Percentiles rank a stretch among this genome's conserved stretches.
These are phyloP conservation scores for Gardenia jasminoides DNA, from an alignment of 257 asterid genomes.

Conservation along the genomic window DNA sequence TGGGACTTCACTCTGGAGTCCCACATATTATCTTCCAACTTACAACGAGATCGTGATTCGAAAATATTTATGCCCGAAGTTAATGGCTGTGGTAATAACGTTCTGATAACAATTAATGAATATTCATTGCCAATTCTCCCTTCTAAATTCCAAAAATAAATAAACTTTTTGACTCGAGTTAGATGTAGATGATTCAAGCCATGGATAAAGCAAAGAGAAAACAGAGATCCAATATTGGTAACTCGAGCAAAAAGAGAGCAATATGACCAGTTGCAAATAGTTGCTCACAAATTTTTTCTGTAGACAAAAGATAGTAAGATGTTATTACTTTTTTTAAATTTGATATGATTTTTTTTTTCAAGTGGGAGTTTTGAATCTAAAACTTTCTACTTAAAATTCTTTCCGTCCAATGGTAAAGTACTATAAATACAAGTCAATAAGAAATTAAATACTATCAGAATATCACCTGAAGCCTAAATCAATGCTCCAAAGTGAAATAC, in stretches of 20 bases:
- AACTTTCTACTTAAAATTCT: too few relatives aligned
- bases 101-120: too few relatives aligned
- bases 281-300: conserved; percentile 1
- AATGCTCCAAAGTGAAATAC: background rate
- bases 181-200: background rate
- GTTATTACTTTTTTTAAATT: too few relatives aligned
- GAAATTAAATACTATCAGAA: background rate
- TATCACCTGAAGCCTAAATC: background rate
- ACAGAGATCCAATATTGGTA: background rate
- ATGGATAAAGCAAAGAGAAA: background rate
- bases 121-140: background rate
- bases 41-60: too few relatives aligned
- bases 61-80: too few relatives aligned
- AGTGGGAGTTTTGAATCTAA: too few relatives aligned
- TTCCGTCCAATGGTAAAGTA: too few relatives aligned
- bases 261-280: background rate
- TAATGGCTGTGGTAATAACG: too few relatives aligned
- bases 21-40: too few relatives aligned
- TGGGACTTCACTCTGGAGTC: too few relatives aligned
- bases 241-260: background rate
- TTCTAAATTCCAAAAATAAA: background rate
- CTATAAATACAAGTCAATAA: background rate
- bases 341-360: too few relatives aligned
- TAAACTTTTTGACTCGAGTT: background rate
- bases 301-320: too few relatives aligned